Evolutionary conservation across 139 green algal genomes (phyloP), one percentile per base, ranked within the genome.

Genomic region (Axilococcus clingmanii): DNA sequence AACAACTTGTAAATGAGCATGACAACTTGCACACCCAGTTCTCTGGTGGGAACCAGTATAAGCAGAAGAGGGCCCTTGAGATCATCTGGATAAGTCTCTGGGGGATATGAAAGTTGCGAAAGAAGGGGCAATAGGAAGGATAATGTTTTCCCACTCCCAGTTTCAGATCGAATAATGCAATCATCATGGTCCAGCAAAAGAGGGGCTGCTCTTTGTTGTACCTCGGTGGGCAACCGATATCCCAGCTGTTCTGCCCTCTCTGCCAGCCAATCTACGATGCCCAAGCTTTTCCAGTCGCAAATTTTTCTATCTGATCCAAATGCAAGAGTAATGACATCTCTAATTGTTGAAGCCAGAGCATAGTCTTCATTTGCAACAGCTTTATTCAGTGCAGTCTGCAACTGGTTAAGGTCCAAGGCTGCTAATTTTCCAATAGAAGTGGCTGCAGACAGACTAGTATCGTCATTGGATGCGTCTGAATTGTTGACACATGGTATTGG

Each of bases 21-120:
- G 0, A 64, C 61, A 29, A 71, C 35, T 73, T 95, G 86, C 43
- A 92, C 87, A 5, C 86, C 87, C 55, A 96, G 76, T 68, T 96
- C 87, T 36, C 83, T 65, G 1, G 77, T 86, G 0, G 87, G 87
- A 33, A 92, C 83, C 33, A 96, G 43, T 12, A 96, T 55, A 31
- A 94, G 40, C 7, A 69, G 57, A 65, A 87, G 77, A 5, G 81
- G 79, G 2, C 63, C 63, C 58, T 83, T 59, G 33, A 93, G 52
- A 25, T 92, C 74, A 6, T 87, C 82, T 17, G 72, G 61, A 57
- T 78, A 86, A 0, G 48, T 17, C 3, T 75, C 59, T 3, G 84
- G 82, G 11, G 81, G 77, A 63, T 91, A 89, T 9, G 61, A 23
- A 41, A 92, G 68, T 15, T 32, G 27, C 1, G 67, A 64, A 25